Conservation (phyloP, 345 rosid genomes). For the Populus simonii region DNA sequence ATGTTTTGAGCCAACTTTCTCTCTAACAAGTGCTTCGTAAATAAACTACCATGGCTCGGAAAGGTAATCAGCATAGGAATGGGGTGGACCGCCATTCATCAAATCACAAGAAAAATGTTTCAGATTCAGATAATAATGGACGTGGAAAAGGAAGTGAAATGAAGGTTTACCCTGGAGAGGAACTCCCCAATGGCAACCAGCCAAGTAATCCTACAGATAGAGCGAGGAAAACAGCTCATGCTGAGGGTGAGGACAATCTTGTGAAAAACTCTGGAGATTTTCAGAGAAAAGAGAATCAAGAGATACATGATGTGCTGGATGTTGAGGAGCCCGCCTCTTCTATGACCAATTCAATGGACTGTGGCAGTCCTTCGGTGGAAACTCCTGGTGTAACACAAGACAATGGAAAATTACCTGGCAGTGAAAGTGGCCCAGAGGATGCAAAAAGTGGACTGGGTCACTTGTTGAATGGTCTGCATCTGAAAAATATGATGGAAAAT, state of each 20-base stretch:
- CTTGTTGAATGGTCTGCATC: conserved; percentile 42
- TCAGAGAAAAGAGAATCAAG: conserved; percentile 37
- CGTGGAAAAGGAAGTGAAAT: conserved; percentile 42
- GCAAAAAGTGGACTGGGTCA: conserved; percentile 30
- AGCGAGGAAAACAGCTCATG: conserved; percentile 12
- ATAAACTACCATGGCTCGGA: conserved; percentile 65
- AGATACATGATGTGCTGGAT: conserved; percentile 26
- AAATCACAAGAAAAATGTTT: conserved; percentile 45
- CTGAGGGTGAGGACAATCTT: conserved; percentile 32
- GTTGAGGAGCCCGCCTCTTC: conserved; percentile 33
- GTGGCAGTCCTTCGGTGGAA: conserved; percentile 31
- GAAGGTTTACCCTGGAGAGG: conserved; percentile 45
- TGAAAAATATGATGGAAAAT: conserved; percentile 47
- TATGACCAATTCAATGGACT: conserved; percentile 25
- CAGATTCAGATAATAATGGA: conserved; percentile 44
- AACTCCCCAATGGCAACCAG: conserved; percentile 41
- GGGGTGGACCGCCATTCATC: conserved; percentile 53
- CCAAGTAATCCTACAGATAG: conserved; percentile 26
- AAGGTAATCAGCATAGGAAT: conserved; percentile 75
- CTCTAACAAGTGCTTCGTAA: background rate
- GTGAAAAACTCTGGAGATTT: conserved; percentile 29
- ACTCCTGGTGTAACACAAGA: conserved; percentile 29
- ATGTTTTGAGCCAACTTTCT: conserved; percentile 22
- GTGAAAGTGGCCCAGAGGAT: conserved; percentile 34
- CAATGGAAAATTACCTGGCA: conserved; percentile 30